Evolutionary conservation across 345 rosid species (phyloP).

Genomic region (Salix suchowensis): DNA sequence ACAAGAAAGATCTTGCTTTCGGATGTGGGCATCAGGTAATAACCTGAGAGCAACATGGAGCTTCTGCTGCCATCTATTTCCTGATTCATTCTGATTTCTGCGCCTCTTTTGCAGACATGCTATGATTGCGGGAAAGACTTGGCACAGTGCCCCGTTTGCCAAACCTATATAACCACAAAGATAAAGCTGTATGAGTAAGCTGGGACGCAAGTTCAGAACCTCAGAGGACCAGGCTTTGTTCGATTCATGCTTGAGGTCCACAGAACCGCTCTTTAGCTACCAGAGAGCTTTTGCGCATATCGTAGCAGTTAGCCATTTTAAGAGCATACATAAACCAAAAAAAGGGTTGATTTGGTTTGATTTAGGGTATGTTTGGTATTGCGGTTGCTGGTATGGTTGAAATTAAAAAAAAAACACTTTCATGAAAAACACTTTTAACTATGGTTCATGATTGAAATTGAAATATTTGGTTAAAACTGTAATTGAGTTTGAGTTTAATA

Average conservation of each 20-base stretch:
- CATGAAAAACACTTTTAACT: too few relatives aligned
- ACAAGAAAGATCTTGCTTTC: constrained; percentile 35
- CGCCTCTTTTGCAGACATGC: constrained; percentile 32
- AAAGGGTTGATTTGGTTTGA: not conserved
- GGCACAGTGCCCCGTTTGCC: constrained; percentile 32
- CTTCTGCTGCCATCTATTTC: not conserved
- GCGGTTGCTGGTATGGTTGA: too few relatives aligned
- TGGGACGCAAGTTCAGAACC: not conserved
- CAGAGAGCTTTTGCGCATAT: not conserved
- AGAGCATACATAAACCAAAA: not conserved
- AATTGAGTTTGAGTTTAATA: too few relatives aligned
- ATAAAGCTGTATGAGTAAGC: constrained; percentile 27
- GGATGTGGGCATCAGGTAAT: constrained; percentile 43
- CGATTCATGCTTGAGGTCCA: not conserved
- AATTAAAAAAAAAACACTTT: too few relatives aligned
- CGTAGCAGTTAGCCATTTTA: not conserved
- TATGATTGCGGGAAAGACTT: constrained; percentile 35
- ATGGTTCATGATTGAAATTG: too few relatives aligned
- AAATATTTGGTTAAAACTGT: too few relatives aligned
- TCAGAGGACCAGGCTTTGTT: not conserved
- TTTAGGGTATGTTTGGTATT: not conserved
- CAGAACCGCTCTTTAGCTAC: not conserved
- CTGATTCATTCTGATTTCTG: not conserved
- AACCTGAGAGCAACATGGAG: not conserved
- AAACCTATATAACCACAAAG: constrained; percentile 20